Percentiles rank a stretch among this genome's conserved stretches.
Evolutionary conservation across 1,139 yeast species (phyloP).

Genomic region (Starmera stellimalicola): DNA sequence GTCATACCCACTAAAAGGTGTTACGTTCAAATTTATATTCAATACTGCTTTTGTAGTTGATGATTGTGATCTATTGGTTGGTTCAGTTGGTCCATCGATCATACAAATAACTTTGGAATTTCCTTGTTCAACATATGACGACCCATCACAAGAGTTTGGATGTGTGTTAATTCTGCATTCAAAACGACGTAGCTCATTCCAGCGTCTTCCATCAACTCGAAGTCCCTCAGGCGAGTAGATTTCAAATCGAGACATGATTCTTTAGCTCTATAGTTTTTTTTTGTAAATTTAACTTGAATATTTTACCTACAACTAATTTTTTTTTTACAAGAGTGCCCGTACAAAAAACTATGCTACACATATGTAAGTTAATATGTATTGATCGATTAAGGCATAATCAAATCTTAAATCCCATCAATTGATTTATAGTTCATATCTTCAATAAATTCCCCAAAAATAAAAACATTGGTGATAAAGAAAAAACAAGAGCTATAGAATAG

Average conservation of each 20-base stretch:
- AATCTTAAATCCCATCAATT: neutral
- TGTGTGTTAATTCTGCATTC: constrained; percentile 80
- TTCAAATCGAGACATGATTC: constrained; percentile 55
- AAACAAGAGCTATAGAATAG: constrained; percentile 49
- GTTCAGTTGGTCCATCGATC: constrained; percentile 88
- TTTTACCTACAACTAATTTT: neutral
- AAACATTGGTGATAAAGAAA: constrained; percentile 64
- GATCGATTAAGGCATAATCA: neutral
- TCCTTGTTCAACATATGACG: constrained; percentile 88
- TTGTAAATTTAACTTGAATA: neutral
- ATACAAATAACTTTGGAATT: constrained; percentile 81
- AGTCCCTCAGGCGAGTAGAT: constrained; percentile 91
- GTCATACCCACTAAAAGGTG: constrained; percentile 75
- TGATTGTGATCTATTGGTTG: constrained; percentile 40
- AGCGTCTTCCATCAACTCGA: constrained; percentile 86
- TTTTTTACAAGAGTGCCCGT: neutral
- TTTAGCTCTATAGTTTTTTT: neutral
- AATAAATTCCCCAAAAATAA: constrained; percentile 52
- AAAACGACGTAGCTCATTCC: constrained; percentile 84
- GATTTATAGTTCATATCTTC: constrained; percentile 22
- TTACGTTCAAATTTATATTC: constrained; percentile 56
- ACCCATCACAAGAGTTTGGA: constrained; percentile 84
- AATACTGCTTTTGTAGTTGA: constrained; percentile 42
- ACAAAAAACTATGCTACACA: neutral
- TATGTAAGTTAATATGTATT: neutral